These are phyloP conservation scores for Pneumocystis canis DNA, from an alignment of 1,139 yeast genomes.

Conservation along the genomic window DNA sequence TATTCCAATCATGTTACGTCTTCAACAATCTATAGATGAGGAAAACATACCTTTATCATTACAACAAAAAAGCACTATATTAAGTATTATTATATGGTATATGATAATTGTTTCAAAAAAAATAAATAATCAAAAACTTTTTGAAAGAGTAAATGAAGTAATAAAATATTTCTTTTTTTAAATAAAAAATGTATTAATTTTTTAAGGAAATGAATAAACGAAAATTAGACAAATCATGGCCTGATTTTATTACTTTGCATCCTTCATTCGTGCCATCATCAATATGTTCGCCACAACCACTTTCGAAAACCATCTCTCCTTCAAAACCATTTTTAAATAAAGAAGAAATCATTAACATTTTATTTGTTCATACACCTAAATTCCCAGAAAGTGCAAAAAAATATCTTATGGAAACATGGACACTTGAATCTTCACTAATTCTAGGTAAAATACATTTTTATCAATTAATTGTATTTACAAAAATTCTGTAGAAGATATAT, in stretches of 20 bases:
- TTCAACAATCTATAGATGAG: neutral
- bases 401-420: neutral
- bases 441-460: neutral
- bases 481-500: neutral
- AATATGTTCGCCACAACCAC: constrained; percentile 1
- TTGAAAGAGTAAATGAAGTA: neutral
- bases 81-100: neutral
- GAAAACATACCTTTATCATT: neutral
- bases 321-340: neutral
- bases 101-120: neutral
- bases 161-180: neutral
- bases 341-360: neutral
- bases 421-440: neutral
- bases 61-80: neutral
- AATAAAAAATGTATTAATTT: neutral
- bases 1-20: neutral
- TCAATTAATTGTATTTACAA: neutral
- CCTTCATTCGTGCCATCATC: neutral
- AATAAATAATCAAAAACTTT: neutral
- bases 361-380: neutral
- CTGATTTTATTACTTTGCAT: neutral
- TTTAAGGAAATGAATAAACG: neutral
- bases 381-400: neutral
- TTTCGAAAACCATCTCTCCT: neutral
- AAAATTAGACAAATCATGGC: neutral